phyloP scores from a whole-genome alignment of 2,329 filamentous ascomycete species.

The Hypoxylon rubiginosum region DNA sequence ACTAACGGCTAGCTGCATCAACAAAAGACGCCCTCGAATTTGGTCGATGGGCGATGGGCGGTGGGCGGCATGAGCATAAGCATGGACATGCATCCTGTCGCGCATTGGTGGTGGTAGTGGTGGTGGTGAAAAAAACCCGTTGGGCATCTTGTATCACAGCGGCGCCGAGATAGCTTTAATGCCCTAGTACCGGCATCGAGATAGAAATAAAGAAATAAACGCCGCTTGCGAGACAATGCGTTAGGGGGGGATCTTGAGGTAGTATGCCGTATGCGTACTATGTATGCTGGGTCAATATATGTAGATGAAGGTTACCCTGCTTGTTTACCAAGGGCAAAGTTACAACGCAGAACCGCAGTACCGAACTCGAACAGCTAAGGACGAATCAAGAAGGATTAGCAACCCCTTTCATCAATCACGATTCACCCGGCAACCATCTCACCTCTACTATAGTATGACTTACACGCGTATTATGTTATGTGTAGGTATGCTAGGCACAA shows the following conservation, averaged over 20 bases:
- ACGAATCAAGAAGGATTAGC: constrained; percentile 34
- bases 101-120: constrained; percentile 1
- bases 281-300: constrained; percentile 15
- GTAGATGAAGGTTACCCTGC: constrained; percentile 24
- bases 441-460: constrained; percentile 13
- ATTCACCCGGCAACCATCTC: constrained; percentile 43
- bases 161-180: constrained; percentile 27
- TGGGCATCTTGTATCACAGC: constrained; percentile 27
- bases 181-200: constrained; percentile 12
- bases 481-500: neutral
- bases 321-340: constrained; percentile 32
- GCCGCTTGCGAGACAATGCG: constrained; percentile 15
- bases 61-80: neutral
- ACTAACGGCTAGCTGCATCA: constrained; percentile 39
- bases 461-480: constrained; percentile 1
- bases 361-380: constrained; percentile 25
- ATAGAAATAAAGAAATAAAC: constrained; percentile 13
- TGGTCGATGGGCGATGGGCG: constrained; percentile 12
- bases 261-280: constrained; percentile 14
- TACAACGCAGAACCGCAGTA: constrained; percentile 32
- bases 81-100: constrained; percentile 11
- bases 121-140: constrained; percentile 17
- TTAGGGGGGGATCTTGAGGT: constrained; percentile 1
- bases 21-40: constrained; percentile 23
- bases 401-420: constrained; percentile 28